These are phyloP conservation scores for Arthroderma uncinatum DNA, from an alignment of 2,329 filamentous ascomycete genomes.

Conservation along the genomic window DNA sequence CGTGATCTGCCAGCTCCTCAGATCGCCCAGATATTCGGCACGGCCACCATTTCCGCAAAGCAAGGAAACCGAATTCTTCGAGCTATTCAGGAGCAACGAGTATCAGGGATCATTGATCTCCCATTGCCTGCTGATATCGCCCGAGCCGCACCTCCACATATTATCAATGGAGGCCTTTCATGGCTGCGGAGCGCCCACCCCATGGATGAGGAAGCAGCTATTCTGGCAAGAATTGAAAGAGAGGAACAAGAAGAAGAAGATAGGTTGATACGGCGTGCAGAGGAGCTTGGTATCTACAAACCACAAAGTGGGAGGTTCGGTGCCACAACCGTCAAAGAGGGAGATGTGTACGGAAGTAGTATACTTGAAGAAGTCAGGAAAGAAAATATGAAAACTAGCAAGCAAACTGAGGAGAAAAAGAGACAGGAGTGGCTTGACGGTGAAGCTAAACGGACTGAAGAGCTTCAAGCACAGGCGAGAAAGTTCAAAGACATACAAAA, in stretches of 20 bases:
- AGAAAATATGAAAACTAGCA: conserved; percentile 30
- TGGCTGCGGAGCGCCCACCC: conserved; percentile 36
- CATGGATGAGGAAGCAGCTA: conserved; percentile 39
- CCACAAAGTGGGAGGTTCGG: conserved; percentile 36
- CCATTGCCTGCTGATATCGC: conserved; percentile 32
- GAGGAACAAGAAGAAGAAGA: conserved; percentile 31
- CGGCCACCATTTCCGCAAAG: conserved; percentile 19
- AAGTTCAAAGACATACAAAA: conserved; percentile 29
- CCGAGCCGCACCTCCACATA: conserved; percentile 22
- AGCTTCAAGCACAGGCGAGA: conserved; percentile 22
- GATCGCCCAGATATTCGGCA: conserved; percentile 26
- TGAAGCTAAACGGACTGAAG: conserved; percentile 36
- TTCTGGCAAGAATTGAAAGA: conserved; percentile 34
- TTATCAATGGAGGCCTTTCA: conserved; percentile 28
- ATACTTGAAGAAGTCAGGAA: conserved; percentile 31
- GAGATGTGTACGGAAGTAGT: conserved; percentile 34
- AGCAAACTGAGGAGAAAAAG: conserved; percentile 37
- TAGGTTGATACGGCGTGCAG: conserved; percentile 27
- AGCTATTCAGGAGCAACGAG: conserved; percentile 34
- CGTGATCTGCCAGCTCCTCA: conserved; percentile 22
- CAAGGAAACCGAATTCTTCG: conserved; percentile 30
- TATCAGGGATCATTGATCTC: conserved; percentile 36
- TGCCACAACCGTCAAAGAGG: conserved; percentile 31
- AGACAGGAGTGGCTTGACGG: conserved; percentile 43
- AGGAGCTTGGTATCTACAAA: conserved; percentile 33